Evolutionary conservation across 192 early-diverging fungal genomes (phyloP).

Genomic region (Coemansia sp.): DNA sequence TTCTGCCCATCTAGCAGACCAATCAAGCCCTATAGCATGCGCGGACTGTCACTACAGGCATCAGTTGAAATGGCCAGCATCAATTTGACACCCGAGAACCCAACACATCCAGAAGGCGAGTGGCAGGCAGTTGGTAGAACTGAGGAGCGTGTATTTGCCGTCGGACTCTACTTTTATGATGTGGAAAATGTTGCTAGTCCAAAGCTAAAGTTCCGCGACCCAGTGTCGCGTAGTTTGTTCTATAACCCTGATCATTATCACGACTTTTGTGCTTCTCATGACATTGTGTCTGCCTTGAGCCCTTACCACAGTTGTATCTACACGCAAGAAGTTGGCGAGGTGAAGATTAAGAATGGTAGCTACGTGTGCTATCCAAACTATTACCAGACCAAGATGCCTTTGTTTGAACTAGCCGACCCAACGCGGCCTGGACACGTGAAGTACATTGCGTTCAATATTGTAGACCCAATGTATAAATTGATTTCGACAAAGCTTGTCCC

Average conservation of each 20-base stretch:
- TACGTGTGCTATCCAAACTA: background rate
- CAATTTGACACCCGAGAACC: conserved; percentile 64
- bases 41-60: conserved; percentile 54
- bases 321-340: background rate
- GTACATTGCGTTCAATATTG: background rate
- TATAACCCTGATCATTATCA: background rate
- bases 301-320: background rate
- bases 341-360: background rate
- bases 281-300: background rate
- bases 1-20: conserved; percentile 29
- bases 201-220: conserved; percentile 1
- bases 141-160: conserved; percentile 70
- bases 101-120: conserved; percentile 51
- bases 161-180: conserved; percentile 72
- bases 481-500: background rate
- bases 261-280: background rate
- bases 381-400: conserved; percentile 6
- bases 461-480: background rate
- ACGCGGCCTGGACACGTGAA: background rate
- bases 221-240: background rate
- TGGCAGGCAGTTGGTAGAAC: conserved; percentile 76
- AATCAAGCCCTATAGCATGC: conserved; percentile 26
- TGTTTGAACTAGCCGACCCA: background rate
- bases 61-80: conserved; percentile 73
- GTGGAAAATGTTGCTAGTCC: conserved; percentile 61